Evolutionary conservation across 2,329 filamentous ascomycete species (phyloP).

Genomic region (Cordyceps tenuipes): DNA sequence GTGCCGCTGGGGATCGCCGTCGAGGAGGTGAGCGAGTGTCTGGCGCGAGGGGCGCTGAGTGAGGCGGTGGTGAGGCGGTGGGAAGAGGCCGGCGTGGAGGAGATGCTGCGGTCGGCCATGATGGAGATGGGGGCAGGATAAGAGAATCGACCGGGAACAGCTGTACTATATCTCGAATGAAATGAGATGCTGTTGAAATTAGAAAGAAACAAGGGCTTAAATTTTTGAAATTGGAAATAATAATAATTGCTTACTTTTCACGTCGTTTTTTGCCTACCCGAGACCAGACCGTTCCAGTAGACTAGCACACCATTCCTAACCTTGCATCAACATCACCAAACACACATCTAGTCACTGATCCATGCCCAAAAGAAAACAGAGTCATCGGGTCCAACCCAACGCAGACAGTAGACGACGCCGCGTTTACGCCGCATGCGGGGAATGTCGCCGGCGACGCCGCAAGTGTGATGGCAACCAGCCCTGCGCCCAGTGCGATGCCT

Average conservation of each 20-base stretch:
- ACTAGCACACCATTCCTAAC: background rate
- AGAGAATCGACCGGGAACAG: too few relatives aligned
- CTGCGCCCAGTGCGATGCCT: conserved; percentile 12
- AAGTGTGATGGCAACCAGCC: conserved; percentile 15
- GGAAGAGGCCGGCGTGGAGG: background rate
- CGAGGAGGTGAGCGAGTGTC: background rate
- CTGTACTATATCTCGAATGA: background rate
- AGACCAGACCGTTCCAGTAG: too few relatives aligned
- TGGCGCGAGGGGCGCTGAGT: background rate
- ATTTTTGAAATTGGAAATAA: too few relatives aligned
- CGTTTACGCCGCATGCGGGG: conserved; percentile 12
- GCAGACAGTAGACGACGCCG: conserved; percentile 2
- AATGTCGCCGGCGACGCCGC: conserved; percentile 14
- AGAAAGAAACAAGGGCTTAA: too few relatives aligned
- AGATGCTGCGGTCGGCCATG: background rate
- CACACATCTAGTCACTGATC: too few relatives aligned
- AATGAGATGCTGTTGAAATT: too few relatives aligned
- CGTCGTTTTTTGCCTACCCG: too few relatives aligned
- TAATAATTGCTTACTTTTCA: too few relatives aligned
- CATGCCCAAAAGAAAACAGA: conserved; percentile 7
- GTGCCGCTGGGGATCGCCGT: background rate
- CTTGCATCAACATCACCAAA: background rate
- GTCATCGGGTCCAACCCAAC: background rate
- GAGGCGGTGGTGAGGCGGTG: background rate
- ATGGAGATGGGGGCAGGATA: background rate